Percentiles rank a stretch among this genome's conserved stretches.
Conservation (phyloP, 2,329 filamentous ascomycete species). For the Trichoderma oligosporum region DNA sequence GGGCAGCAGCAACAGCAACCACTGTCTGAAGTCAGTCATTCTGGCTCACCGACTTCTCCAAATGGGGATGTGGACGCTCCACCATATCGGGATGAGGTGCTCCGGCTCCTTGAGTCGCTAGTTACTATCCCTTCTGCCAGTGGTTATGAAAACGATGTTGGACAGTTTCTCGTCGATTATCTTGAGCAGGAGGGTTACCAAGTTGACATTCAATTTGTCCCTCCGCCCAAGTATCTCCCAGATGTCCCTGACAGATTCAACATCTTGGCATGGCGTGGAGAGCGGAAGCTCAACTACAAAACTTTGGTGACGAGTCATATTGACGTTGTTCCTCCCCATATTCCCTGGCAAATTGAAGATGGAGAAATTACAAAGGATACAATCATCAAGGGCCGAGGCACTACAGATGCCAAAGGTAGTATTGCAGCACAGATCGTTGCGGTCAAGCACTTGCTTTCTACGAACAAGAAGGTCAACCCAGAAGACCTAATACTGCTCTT, state of each 20-base stretch:
- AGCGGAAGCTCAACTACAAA: slow-evolving; percentile 46
- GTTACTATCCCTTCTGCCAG: slow-evolving; percentile 69
- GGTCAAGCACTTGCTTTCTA: slow-evolving; percentile 50
- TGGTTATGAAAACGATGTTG: slow-evolving; percentile 64
- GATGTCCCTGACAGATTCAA: slow-evolving; percentile 54
- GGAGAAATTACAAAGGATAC: slow-evolving; percentile 43
- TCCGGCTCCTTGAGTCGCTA: slow-evolving; percentile 72
- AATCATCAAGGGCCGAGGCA: slow-evolving; percentile 67
- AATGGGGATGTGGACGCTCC: slow-evolving; percentile 24
- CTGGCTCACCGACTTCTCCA: background rate
- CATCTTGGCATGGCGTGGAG: slow-evolving; percentile 63
- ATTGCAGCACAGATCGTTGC: slow-evolving; percentile 73
- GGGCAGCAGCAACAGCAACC: slow-evolving; percentile 19
- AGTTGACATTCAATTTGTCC: slow-evolving; percentile 42
- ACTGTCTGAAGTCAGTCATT: background rate
- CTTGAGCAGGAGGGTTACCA: slow-evolving; percentile 50
- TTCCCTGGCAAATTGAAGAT: slow-evolving; percentile 60
- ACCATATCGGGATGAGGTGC: slow-evolving; percentile 48
- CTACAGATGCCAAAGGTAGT: slow-evolving; percentile 66
- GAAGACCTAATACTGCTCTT: slow-evolving; percentile 59
- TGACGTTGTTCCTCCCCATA: slow-evolving; percentile 71
- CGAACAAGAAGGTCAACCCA: slow-evolving; percentile 36
- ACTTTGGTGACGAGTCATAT: slow-evolving; percentile 77
- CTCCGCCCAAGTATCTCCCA: slow-evolving; percentile 30
- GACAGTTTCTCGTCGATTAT: slow-evolving; percentile 64